Evolutionary conservation across 129 eudicot genomes (phyloP).

Genomic region (Deinandra increscens): DNA sequence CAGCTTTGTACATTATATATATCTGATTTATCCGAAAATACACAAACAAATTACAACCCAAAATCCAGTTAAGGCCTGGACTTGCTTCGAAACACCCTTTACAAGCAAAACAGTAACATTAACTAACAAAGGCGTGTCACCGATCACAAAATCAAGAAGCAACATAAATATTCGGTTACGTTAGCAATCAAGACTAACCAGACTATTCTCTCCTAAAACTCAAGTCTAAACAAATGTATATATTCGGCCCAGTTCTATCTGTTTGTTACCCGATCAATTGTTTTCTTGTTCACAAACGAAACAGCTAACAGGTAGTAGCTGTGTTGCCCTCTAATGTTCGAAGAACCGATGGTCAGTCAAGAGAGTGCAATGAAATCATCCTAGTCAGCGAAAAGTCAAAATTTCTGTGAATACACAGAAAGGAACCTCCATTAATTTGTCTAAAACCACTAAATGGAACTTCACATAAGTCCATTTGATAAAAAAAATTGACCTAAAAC

Average conservation of each 20-base stretch:
- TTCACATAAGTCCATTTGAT: background rate
- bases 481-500: background rate
- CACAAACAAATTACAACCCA: slow-evolving; percentile 2
- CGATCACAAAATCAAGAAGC: slow-evolving; percentile 3
- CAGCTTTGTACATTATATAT: background rate
- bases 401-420: background rate
- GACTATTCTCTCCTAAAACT: background rate
- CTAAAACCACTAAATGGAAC: background rate
- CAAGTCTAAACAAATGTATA: background rate
- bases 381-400: slow-evolving; percentile 7
- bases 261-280: background rate
- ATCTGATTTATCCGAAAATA: background rate
- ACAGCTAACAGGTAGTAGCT: background rate
- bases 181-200: slow-evolving; percentile 4
- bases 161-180: background rate
- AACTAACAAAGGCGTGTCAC: background rate
- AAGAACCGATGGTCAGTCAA: background rate
- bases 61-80: background rate
- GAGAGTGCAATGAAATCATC: background rate
- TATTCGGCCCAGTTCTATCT: background rate
- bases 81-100: background rate
- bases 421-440: background rate
- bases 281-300: background rate
- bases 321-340: background rate
- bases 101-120: background rate